These are phyloP conservation scores for Ambrosia artemisiifolia DNA, from an alignment of 129 eudicot species.

Conservation along the genomic window DNA sequence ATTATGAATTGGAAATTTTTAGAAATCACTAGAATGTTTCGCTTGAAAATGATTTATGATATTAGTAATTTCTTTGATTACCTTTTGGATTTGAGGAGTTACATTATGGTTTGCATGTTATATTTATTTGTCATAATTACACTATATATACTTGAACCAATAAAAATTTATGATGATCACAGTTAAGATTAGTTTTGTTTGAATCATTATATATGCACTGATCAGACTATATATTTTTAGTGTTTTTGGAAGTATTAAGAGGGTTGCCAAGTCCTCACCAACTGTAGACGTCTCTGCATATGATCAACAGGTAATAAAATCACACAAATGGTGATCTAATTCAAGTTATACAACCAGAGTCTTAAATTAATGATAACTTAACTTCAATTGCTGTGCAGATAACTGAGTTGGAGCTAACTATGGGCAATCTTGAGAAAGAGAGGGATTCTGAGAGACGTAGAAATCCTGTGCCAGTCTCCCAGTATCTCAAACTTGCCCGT, in stretches of 20 bases:
- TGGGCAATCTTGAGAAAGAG: conserved; percentile 89
- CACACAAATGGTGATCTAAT: neutral
- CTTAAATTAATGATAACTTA: neutral
- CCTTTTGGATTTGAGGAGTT: too few species aligned
- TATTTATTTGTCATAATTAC: too few species aligned
- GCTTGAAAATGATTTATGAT: too few species aligned
- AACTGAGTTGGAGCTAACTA: conserved; percentile 77
- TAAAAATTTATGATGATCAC: too few species aligned
- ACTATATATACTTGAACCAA: too few species aligned
- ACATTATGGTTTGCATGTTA: neutral
- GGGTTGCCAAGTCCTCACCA: conserved; percentile 52
- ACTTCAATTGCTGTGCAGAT: conserved; percentile 47
- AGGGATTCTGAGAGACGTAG: conserved; percentile 91
- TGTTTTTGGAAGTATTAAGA: neutral
- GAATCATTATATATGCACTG: too few species aligned
- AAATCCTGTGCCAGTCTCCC: conserved; percentile 86
- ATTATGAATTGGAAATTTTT: too few species aligned
- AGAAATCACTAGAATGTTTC: too few species aligned
- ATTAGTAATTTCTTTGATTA: too few species aligned
- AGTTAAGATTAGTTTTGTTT: too few species aligned
- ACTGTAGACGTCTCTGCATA: conserved; percentile 45
- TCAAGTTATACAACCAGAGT: neutral
- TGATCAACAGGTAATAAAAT: conserved; percentile 60
- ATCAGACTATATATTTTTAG: neutral
- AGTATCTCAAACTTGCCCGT: conserved; percentile 65